phyloP scores from a whole-genome alignment of 495 filamentous ascomycete species.

The Glarea lozoyensis region DNA sequence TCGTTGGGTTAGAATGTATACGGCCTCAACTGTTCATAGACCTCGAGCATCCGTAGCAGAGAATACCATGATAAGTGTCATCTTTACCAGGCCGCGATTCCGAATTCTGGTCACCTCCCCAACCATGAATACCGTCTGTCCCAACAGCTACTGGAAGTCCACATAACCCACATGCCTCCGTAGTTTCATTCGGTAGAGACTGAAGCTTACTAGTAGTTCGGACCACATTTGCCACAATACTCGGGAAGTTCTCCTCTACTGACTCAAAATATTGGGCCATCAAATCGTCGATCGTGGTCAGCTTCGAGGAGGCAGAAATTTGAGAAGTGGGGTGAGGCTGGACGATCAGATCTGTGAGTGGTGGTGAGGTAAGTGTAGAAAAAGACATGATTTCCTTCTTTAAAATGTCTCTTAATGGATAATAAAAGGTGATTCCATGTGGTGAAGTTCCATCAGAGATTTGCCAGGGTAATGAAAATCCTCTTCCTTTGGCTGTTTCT shows the following conservation, averaged over 20 bases:
- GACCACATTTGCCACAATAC: slow-evolving; percentile 89
- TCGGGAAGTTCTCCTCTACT: slow-evolving; percentile 81
- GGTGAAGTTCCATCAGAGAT: slow-evolving; percentile 62
- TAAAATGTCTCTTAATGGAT: slow-evolving; percentile 74
- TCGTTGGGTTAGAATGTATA: not conserved
- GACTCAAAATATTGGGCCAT: slow-evolving; percentile 82
- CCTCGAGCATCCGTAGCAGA: slow-evolving; percentile 54
- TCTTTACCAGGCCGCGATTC: slow-evolving; percentile 7
- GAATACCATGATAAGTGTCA: slow-evolving; percentile 12
- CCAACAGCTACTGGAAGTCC: slow-evolving; percentile 35
- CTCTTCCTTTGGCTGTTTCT: slow-evolving; percentile 84
- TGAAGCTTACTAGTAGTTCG: slow-evolving; percentile 73
- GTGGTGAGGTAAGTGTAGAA: slow-evolving; percentile 37
- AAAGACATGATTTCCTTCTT: slow-evolving; percentile 68
- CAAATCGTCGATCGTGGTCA: slow-evolving; percentile 81
- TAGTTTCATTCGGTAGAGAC: slow-evolving; percentile 16
- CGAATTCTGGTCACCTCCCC: slow-evolving; percentile 29
- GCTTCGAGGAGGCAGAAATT: slow-evolving; percentile 53
- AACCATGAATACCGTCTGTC: slow-evolving; percentile 27
- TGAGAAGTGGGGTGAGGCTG: slow-evolving; percentile 26
- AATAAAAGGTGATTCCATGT: slow-evolving; percentile 51
- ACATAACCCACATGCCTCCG: slow-evolving; percentile 35
- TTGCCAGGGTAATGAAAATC: slow-evolving; percentile 71
- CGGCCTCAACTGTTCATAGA: slow-evolving; percentile 26
- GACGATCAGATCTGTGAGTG: slow-evolving; percentile 43